Evolutionary conservation across 2,329 filamentous ascomycete genomes (phyloP).

Genomic region (Botryotinia convoluta): DNA sequence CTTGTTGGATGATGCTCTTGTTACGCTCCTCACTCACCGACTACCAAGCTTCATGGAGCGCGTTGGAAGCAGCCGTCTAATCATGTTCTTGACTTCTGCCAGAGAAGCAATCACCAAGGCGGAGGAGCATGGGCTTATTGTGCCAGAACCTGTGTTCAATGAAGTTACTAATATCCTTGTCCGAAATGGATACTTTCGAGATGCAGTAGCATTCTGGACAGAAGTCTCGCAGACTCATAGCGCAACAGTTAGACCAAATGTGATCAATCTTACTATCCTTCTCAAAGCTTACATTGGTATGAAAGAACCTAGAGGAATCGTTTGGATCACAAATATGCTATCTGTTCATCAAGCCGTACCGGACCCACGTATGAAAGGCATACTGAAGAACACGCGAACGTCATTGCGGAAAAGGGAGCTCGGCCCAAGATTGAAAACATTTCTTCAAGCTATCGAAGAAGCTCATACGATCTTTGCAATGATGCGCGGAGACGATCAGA

Average conservation of each 20-base stretch:
- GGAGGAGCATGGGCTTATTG: constrained; percentile 26
- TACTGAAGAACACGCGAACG: constrained; percentile 24
- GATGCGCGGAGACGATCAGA: constrained; percentile 19
- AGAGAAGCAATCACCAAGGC: constrained; percentile 26
- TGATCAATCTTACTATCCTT: constrained; percentile 34
- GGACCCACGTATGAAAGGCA: constrained; percentile 26
- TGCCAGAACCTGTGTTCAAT: constrained; percentile 31
- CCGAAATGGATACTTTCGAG: constrained; percentile 20
- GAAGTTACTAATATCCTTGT: constrained; percentile 33
- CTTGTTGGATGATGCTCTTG: constrained; percentile 27
- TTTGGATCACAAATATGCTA: constrained; percentile 32
- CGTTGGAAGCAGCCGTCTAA: constrained; percentile 11
- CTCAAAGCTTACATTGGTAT: constrained; percentile 33
- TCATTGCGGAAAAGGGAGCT: not conserved
- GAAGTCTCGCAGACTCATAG: constrained; percentile 27
- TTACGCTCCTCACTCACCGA: constrained; percentile 32
- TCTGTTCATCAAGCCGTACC: constrained; percentile 30
- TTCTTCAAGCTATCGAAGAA: constrained; percentile 24
- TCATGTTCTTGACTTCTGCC: constrained; percentile 16
- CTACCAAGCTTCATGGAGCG: constrained; percentile 22
- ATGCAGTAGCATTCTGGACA: constrained; percentile 36
- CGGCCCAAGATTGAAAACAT: not conserved
- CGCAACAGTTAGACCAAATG: constrained; percentile 21
- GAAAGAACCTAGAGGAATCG: constrained; percentile 29
- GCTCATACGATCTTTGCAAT: constrained; percentile 20